Base-by-base conservation (phyloP, 768 basidiomycete species). In the Lentinula edodes region DNA sequence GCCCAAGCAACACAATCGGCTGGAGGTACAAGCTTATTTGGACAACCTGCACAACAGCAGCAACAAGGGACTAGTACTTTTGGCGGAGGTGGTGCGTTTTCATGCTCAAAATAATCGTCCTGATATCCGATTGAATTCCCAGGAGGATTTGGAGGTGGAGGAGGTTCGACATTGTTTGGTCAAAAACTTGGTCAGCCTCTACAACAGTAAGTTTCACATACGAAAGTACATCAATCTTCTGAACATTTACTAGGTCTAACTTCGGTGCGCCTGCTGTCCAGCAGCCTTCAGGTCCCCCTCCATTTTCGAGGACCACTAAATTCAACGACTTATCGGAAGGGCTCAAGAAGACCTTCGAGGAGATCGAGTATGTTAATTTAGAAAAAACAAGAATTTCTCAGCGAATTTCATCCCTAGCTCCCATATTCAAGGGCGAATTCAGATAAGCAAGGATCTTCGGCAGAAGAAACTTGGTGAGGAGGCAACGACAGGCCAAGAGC, bases 291-390 rank as follows among this genome's bases (percentile, higher is more conserved):
- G 71, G 68, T 0, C 66, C 69, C 34, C 77, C 79, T 9, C 75
- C 76, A 6, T 82, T 87, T 65, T 75, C 77, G 5, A 83, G 80
- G 68, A 73, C 78, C 0, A 90, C 90, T 0, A 93, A 91, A 68
- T 93, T 91, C 72, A 93, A 93, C 58, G 91, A 93, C 69, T 73
- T 93, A 3, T 86, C 89, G 0, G 90, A 93, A 55, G 79, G 84
- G 2, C 63, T 86, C 20, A 89, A 85, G 72, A 84, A 74, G 63
- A 76, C 73, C 4, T 76, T 93, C 16, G 91, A 92, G 67, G 70
- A 71, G 42, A 82, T 93, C 46, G 91, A 93, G 91, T 93, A 65
- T 6, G 51, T 32, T 16, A 5, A 39, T 42, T 16, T 36, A 46
- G 54, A 10, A 18, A 6, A 10, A 18, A 0, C 39, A 41, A 51